Conservation (phyloP, 306 rosid species). For the Hylodesmum podocarpum region DNA sequence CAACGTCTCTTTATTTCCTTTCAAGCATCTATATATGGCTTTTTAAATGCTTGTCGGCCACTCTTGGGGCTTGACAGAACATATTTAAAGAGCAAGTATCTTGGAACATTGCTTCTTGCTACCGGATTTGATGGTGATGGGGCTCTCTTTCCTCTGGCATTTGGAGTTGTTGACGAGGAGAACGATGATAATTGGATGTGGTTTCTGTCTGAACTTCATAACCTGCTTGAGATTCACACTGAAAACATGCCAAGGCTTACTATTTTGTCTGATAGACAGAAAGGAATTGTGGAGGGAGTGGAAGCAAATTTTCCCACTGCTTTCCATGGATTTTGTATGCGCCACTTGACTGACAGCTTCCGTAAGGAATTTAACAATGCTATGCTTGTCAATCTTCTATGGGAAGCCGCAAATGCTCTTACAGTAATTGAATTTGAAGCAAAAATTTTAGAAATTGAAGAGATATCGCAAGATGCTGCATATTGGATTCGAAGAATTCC, state of each 20-base stretch:
- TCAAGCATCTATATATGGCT: slow-evolving; percentile 82
- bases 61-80: slow-evolving; percentile 81
- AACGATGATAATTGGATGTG: slow-evolving; percentile 88
- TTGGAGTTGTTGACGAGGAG: slow-evolving; percentile 84
- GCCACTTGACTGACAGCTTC: slow-evolving; percentile 77
- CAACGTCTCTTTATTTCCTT: slow-evolving; percentile 78
- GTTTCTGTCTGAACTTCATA: slow-evolving; percentile 80
- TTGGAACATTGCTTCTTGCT: slow-evolving; percentile 73
- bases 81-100: slow-evolving; percentile 71
- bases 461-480: slow-evolving; percentile 77
- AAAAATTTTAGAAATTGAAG: slow-evolving; percentile 67
- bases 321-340: slow-evolving; percentile 88
- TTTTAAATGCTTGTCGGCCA: slow-evolving; percentile 78
- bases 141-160: slow-evolving; percentile 75
- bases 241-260: slow-evolving; percentile 92
- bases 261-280: slow-evolving; percentile 74
- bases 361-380: slow-evolving; percentile 81
- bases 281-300: slow-evolving; percentile 73
- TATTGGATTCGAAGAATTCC: slow-evolving; percentile 77
- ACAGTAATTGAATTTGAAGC: slow-evolving; percentile 77
- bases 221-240: slow-evolving; percentile 72
- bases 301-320: slow-evolving; percentile 83
- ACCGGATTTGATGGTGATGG: slow-evolving; percentile 86
- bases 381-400: slow-evolving; percentile 63
- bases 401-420: slow-evolving; percentile 83